Percentiles rank a stretch among this genome's conserved stretches.
Conservation (phyloP, 305 asterid species). For the Fraxinus dipetala region DNA sequence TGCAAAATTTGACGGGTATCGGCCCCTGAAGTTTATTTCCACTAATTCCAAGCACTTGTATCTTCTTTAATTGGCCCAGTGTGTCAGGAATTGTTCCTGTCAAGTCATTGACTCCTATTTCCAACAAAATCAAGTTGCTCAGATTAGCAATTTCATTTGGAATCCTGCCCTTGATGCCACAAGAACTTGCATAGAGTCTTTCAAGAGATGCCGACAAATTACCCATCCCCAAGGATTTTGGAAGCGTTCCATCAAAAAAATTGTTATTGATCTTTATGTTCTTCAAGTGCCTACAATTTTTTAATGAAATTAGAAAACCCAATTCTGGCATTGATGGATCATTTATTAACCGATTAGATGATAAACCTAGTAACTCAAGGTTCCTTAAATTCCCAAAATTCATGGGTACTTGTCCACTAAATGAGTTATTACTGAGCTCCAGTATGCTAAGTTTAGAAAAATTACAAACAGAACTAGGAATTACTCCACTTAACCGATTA, state of each 20-base stretch:
- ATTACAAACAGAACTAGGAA: neutral
- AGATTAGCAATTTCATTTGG: neutral
- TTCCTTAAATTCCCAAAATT: neutral
- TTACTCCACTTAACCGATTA: neutral
- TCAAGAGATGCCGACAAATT: neutral
- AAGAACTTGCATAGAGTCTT: neutral
- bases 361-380: neutral
- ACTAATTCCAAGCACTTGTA: neutral
- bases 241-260: neutral
- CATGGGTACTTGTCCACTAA: neutral
- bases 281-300: neutral
- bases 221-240: neutral
- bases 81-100: constrained; percentile 16
- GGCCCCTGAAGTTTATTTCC: constrained; percentile 7
- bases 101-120: constrained; percentile 12
- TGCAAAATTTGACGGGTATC: constrained; percentile 1
- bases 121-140: constrained; percentile 4
- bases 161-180: neutral
- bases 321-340: neutral
- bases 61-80: constrained; percentile 1
- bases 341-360: neutral
- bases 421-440: neutral
- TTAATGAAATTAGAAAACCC: neutral
- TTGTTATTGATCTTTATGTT: neutral
- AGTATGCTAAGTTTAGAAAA: neutral